phyloP scores from a whole-genome alignment of 768 basidiomycete species.

The Serendipita sp. region DNA sequence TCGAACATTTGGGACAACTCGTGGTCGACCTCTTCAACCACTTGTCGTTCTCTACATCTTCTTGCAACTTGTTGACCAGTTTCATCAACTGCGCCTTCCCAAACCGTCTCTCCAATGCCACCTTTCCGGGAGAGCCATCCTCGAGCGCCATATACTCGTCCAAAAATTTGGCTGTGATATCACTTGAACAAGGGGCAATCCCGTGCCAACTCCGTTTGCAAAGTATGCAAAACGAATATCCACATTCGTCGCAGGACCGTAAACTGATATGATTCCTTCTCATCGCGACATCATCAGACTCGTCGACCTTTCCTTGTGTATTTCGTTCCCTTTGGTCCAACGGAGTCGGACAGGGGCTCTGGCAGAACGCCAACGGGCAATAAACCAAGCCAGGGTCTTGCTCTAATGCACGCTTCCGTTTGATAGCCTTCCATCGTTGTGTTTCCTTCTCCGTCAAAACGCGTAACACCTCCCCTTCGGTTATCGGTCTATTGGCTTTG shows the following conservation, averaged over 20 bases:
- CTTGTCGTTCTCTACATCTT: constrained; percentile 55
- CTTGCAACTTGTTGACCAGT: constrained; percentile 46
- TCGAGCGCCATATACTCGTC: constrained; percentile 45
- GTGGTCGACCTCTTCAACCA: constrained; percentile 60
- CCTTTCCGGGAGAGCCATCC: constrained; percentile 34
- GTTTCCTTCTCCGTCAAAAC: constrained; percentile 52
- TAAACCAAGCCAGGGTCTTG: constrained; percentile 31
- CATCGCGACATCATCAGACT: constrained; percentile 34
- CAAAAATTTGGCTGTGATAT: constrained; percentile 47
- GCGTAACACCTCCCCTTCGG: constrained; percentile 54
- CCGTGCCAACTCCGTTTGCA: constrained; percentile 66
- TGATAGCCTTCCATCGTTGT: constrained; percentile 62
- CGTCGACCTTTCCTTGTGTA: background rate
- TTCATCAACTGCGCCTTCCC: constrained; percentile 44
- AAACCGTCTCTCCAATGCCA: constrained; percentile 41
- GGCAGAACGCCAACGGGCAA: constrained; percentile 69
- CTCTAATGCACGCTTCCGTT: constrained; percentile 55
- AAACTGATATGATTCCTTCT: constrained; percentile 47
- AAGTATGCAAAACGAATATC: constrained; percentile 67
- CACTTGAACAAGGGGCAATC: constrained; percentile 50
- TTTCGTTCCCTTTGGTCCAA: background rate
- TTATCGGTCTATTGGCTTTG: constrained; percentile 42
- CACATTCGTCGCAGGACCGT: constrained; percentile 52
- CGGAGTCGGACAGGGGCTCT: constrained; percentile 57
- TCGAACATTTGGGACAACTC: constrained; percentile 17